Percentiles rank a stretch among this genome's conserved stretches.
Conservation (phyloP, 495 filamentous ascomycete genomes). For the Aspergillus nanangensis region DNA sequence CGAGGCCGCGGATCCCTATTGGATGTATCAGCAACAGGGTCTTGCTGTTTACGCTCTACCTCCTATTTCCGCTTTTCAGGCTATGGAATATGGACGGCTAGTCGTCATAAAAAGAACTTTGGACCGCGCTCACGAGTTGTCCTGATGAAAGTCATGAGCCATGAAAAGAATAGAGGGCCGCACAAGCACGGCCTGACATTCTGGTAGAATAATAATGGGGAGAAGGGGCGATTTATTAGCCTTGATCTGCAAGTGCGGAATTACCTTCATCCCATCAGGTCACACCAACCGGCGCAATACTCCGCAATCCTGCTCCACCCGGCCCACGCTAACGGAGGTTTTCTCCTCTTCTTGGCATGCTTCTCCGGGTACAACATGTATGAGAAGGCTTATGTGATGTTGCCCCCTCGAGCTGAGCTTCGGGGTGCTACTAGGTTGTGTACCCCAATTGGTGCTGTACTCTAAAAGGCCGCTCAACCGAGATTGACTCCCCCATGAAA, state of each 20-base stretch:
- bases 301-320: conserved; percentile 19
- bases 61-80: no score
- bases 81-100: no score
- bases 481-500: conserved; percentile 22
- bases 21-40: no score
- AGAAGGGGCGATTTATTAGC: conserved; percentile 4
- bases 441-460: background rate
- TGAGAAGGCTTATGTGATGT: conserved; percentile 13
- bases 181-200: no score
- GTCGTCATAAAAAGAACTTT: no score
- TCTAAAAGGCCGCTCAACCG: conserved; percentile 5
- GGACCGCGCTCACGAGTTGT: no score
- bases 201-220: background rate
- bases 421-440: conserved; percentile 7
- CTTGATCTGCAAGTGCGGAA: background rate
- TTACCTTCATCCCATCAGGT: conserved; percentile 1
- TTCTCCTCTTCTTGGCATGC: conserved; percentile 21
- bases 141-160: no score
- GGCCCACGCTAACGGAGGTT: conserved; percentile 1
- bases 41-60: no score
- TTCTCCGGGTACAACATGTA: conserved; percentile 18
- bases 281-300: conserved; percentile 1
- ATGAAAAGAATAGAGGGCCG: background rate
- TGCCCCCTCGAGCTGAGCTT: conserved; percentile 10
- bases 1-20: no score